phyloP scores from a whole-genome alignment of 148 eudicot species.

The Beta vulgaris region DNA sequence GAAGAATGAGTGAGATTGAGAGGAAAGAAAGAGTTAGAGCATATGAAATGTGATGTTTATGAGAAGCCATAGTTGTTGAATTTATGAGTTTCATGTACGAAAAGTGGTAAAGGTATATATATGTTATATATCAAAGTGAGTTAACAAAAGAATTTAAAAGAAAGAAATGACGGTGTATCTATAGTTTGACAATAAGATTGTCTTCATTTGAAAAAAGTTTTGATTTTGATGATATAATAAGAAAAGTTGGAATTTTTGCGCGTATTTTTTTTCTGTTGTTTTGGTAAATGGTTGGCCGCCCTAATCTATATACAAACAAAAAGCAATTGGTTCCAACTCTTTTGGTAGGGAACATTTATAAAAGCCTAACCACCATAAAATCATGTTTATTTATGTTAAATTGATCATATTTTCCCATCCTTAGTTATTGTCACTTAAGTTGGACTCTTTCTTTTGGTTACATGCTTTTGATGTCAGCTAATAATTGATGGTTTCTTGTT shows the following conservation, averaged over 20 bases:
- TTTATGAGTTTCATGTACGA: neutral
- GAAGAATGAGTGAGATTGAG: slow-evolving; percentile 34
- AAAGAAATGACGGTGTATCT: slow-evolving; percentile 16
- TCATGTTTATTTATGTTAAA: neutral
- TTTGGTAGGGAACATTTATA: slow-evolving; percentile 23
- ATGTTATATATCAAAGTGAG: neutral
- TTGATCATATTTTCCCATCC: neutral
- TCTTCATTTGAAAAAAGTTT: slow-evolving; percentile 22
- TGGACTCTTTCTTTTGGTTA: neutral
- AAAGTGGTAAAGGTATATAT: slow-evolving; percentile 10
- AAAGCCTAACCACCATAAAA: slow-evolving; percentile 16
- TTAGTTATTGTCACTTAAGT: neutral
- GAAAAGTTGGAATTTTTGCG: neutral
- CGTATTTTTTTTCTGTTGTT: slow-evolving; percentile 1
- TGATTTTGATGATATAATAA: neutral
- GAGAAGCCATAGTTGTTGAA: slow-evolving; percentile 15
- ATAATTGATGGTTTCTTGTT: no score
- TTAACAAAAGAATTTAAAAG: slow-evolving; percentile 4
- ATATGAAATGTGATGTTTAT: slow-evolving; percentile 31
- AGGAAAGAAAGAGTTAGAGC: slow-evolving; percentile 36
- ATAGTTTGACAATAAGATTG: slow-evolving; percentile 30
- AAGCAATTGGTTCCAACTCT: slow-evolving; percentile 15
- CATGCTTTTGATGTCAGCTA: neutral
- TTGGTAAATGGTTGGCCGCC: slow-evolving; percentile 36
- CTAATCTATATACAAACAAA: slow-evolving; percentile 18